phyloP scores from a whole-genome alignment of 192 early-diverging fungal species.

The Coemansia umbellata region DNA sequence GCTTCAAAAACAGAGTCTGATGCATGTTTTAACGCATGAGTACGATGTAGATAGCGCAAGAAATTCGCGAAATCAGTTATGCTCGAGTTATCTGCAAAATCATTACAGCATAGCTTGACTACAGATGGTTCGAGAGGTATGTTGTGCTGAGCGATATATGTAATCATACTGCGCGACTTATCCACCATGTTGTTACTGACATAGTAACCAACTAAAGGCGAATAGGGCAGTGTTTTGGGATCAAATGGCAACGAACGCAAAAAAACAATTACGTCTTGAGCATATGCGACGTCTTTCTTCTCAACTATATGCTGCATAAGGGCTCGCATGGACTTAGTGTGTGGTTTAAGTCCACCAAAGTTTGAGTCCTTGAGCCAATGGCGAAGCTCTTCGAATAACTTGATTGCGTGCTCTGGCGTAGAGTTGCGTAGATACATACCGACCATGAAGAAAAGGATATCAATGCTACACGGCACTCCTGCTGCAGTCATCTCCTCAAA shows the following conservation, averaged over 20 bases:
- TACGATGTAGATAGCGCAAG: constrained; percentile 39
- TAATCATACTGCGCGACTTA: constrained; percentile 13
- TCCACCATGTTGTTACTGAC: constrained; percentile 15
- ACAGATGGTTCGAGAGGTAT: constrained; percentile 12
- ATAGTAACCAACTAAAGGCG: constrained; percentile 32
- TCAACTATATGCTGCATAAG: constrained; percentile 16
- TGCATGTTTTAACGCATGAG: constrained; percentile 1
- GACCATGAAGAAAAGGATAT: constrained; percentile 6
- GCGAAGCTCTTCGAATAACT: constrained; percentile 13
- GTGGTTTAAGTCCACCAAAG: constrained; percentile 4
- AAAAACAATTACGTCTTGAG: constrained; percentile 19
- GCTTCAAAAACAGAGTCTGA: constrained; percentile 9
- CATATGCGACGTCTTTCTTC: constrained; percentile 12
- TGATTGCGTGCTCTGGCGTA: constrained; percentile 1
- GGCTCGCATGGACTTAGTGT: not conserved
- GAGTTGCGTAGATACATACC: constrained; percentile 4
- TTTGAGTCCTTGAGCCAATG: constrained; percentile 5
- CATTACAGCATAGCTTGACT: constrained; percentile 15
- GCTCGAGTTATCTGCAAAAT: constrained; percentile 5
- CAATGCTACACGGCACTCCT: constrained; percentile 16
- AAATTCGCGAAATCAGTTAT: constrained; percentile 29
- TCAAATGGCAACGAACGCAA: constrained; percentile 13
- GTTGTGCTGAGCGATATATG: constrained; percentile 24
- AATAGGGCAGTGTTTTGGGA: constrained; percentile 18
- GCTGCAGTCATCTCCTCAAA: constrained; percentile 12